A percentile compares a stretch with the other conserved stretches of the same genome.
Conservation (phyloP, 495 filamentous ascomycete species). For the Podospora australis region DNA sequence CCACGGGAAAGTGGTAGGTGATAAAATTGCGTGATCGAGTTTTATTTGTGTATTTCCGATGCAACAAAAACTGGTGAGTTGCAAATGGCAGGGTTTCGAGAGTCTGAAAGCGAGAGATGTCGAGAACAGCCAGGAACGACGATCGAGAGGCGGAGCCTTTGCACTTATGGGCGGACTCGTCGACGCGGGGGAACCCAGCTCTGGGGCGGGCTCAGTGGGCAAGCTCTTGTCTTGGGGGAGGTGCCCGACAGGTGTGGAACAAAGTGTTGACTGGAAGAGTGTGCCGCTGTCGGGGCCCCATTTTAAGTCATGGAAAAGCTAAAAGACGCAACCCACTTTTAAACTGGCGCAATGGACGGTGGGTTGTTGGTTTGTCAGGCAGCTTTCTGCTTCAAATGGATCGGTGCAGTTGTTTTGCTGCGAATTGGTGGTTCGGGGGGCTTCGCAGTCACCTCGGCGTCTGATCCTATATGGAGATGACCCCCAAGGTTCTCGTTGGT, state of each 20-base stretch:
- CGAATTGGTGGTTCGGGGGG: neutral
- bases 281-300: constrained; percentile 14
- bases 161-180: neutral
- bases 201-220: neutral
- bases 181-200: constrained; percentile 2
- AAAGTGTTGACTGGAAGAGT: constrained; percentile 15
- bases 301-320: neutral
- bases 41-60: no score
- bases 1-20: no score
- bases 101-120: no score
- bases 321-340: constrained; percentile 24
- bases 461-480: no score
- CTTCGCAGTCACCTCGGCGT: neutral
- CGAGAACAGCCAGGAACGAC: no score
- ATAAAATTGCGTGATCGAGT: no score
- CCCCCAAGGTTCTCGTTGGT: no score
- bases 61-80: no score
- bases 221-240: no score
- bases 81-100: no score
- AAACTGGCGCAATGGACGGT: constrained; percentile 16
- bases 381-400: neutral
- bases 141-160: neutral
- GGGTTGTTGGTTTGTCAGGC: neutral
- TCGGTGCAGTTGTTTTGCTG: neutral
- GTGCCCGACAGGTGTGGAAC: constrained; percentile 5